Evolutionary conservation across 2,329 filamentous ascomycete species (phyloP).

Genomic region (Venturiaceae sp.): DNA sequence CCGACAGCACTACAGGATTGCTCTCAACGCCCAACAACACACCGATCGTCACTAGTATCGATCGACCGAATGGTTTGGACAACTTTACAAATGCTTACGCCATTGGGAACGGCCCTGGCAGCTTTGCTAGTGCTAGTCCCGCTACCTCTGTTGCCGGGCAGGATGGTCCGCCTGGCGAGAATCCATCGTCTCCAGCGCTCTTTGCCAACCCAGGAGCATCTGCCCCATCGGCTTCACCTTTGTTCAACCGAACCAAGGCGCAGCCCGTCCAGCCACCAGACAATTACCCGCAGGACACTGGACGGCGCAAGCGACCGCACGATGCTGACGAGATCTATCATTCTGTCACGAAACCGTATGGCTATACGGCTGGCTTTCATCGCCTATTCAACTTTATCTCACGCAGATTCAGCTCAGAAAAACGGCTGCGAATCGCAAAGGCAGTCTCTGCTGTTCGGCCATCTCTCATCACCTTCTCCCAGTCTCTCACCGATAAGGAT

Average conservation of each 20-base stretch:
- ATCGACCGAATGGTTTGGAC: constrained; percentile 22
- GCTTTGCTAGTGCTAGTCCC: constrained; percentile 48
- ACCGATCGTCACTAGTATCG: constrained; percentile 23
- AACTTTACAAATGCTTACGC: constrained; percentile 47
- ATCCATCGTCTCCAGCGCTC: constrained; percentile 13
- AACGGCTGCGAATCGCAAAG: constrained; percentile 74
- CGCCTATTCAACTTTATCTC: constrained; percentile 73
- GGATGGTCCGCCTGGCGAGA: constrained; percentile 29
- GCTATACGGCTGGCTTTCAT: constrained; percentile 85
- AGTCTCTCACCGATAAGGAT: constrained; percentile 79
- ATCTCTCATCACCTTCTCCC: constrained; percentile 85
- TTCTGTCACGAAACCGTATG: constrained; percentile 81
- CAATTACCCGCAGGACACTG: not conserved
- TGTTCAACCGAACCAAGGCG: constrained; percentile 20
- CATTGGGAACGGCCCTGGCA: constrained; percentile 48
- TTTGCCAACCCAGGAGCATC: not conserved
- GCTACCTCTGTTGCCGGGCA: constrained; percentile 43
- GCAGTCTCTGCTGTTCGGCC: constrained; percentile 83
- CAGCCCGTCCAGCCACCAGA: constrained; percentile 8
- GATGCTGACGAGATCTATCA: constrained; percentile 85
- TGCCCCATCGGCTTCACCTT: constrained; percentile 15
- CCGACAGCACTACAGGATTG: constrained; percentile 26
- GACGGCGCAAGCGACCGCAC: constrained; percentile 37
- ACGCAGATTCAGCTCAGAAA: constrained; percentile 65
- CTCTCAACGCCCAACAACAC: constrained; percentile 32